These are phyloP conservation scores for Isochrysis galbana DNA, from an alignment of 78 protist species.

Conservation along the genomic window DNA sequence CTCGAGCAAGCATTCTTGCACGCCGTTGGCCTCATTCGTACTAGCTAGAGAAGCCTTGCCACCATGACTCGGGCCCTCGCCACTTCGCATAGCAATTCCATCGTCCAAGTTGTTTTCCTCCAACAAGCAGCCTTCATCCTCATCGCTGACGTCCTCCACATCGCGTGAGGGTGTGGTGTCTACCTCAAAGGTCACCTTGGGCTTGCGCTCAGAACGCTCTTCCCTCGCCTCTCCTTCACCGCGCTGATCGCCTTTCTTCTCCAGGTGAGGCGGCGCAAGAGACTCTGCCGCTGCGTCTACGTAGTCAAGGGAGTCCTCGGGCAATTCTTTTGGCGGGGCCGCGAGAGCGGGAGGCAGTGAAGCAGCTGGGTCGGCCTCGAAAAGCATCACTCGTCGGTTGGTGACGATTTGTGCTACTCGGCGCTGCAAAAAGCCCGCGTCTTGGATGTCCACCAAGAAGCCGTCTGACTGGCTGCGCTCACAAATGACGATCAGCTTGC, in stretches of 20 bases:
- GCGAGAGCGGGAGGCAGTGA: not conserved
- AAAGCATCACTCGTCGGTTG: not conserved
- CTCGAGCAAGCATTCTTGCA: not conserved
- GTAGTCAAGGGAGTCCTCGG: not conserved
- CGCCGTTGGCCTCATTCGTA: not conserved
- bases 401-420: not conserved
- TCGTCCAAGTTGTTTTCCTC: too few relatives aligned
- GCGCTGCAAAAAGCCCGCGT: constrained; percentile 12
- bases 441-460: not conserved
- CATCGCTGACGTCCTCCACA: not conserved
- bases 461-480: not conserved
- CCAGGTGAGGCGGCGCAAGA: too few relatives aligned
- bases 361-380: not conserved
- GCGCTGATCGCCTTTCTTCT: too few relatives aligned
- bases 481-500: not conserved
- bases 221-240: too few relatives aligned
- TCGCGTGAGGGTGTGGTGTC: not conserved
- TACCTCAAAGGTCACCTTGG: too few relatives aligned
- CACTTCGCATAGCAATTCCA: too few relatives aligned
- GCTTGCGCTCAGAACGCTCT: too few relatives aligned
- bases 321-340: not conserved
- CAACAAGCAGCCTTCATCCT: not conserved
- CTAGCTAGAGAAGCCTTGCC: too few relatives aligned
- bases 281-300: too few relatives aligned
- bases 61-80: too few relatives aligned